Percentiles rank a stretch among this genome's conserved stretches.
Evolutionary conservation across 1,284 basidiomycete genomes (phyloP).

Genomic region (Inonotus hispidus): DNA sequence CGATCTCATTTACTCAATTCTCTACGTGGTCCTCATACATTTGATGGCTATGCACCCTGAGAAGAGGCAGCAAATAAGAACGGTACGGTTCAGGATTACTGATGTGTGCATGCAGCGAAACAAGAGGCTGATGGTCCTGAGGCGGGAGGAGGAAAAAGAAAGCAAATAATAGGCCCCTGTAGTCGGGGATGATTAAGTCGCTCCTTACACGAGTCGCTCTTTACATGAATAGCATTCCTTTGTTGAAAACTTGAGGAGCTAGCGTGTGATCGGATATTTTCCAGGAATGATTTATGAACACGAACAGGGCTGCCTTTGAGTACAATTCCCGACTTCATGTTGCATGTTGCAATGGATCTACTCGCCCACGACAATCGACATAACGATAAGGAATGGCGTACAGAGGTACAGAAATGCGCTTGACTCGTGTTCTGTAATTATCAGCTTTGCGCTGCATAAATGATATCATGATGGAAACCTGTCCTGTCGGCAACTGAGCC

Average conservation of each 20-base stretch:
- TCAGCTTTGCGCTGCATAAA: no score
- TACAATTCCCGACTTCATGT: background rate
- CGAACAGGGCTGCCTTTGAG: no score
- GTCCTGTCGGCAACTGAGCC: no score
- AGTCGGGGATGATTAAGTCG: background rate
- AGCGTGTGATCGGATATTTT: background rate
- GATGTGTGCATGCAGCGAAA: background rate
- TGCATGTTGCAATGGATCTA: no score
- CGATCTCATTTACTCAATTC: background rate
- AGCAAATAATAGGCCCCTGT: background rate
- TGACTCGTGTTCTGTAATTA: no score
- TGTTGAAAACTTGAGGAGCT: background rate
- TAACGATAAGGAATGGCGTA: no score
- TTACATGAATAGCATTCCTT: background rate
- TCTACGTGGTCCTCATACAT: background rate
- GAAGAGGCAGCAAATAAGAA: background rate
- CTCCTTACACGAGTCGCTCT: background rate
- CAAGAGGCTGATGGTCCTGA: background rate
- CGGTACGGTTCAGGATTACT: background rate
- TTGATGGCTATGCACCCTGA: background rate
- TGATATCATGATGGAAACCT: no score
- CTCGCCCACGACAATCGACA: no score
- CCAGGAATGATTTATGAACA: background rate
- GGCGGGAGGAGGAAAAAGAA: background rate
- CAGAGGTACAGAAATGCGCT: no score